Percentiles rank a stretch among this genome's conserved stretches.
Evolutionary conservation across 352 stramenopile species (phyloP).

Genomic region (Phytophthora sojae): DNA sequence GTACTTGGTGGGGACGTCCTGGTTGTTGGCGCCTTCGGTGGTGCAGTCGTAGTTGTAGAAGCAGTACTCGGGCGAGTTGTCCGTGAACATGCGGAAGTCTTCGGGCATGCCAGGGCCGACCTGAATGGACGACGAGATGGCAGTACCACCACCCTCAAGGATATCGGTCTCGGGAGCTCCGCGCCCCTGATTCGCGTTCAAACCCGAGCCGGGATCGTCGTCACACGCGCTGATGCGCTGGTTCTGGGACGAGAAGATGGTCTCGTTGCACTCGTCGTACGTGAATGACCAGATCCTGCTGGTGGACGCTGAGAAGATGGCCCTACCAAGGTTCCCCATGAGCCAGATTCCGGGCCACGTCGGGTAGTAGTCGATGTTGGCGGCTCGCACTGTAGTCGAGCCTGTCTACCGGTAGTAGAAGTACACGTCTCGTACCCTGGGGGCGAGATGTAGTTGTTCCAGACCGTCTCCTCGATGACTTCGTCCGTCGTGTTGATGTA

Average conservation of each 20-base stretch:
- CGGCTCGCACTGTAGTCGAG: too few species aligned
- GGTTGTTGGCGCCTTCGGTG: conserved; percentile 51
- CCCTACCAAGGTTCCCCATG: too few species aligned
- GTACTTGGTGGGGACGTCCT: conserved; percentile 44
- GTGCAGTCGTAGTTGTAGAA: conserved; percentile 53
- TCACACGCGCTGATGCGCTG: conserved; percentile 91
- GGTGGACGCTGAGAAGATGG: conserved; percentile 92
- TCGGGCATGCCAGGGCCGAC: conserved; percentile 70
- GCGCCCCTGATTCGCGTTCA: conserved; percentile 89
- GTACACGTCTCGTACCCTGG: conserved; percentile 52
- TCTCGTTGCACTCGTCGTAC: conserved; percentile 91
- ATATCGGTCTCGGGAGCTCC: conserved; percentile 96
- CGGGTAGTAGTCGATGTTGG: too few species aligned
- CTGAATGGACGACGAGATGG: conserved; percentile 92
- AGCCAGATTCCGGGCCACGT: too few species aligned
- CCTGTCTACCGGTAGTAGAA: conserved; percentile 47
- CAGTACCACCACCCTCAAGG: conserved; percentile 84
- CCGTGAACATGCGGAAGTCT: conserved; percentile 50
- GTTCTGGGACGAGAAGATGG: conserved; percentile 54
- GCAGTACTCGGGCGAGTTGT: conserved; percentile 35
- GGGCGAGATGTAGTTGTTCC: conserved; percentile 63
- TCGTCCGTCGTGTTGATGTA: conserved; percentile 60
- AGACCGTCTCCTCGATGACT: conserved; percentile 53
- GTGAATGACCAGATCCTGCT: conserved; percentile 96
- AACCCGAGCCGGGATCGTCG: conserved; percentile 86